Evolutionary conservation across 164 flowering plant genomes (phyloP).

Genomic region (Annona squamosa): DNA sequence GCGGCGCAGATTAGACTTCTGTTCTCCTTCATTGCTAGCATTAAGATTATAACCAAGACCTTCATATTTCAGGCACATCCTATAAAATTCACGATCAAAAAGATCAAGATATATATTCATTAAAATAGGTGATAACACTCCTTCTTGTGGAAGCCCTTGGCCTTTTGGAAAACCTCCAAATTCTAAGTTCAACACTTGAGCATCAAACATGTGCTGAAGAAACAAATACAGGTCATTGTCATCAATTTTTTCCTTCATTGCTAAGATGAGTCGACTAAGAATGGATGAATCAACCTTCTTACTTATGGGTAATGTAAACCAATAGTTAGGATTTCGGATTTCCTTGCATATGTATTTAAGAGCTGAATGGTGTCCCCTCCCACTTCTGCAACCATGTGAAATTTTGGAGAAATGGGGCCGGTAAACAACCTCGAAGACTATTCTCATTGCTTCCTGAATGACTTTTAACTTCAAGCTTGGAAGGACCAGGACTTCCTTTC

Average conservation of each 20-base stretch:
- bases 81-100: slow-evolving; percentile 62
- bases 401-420: slow-evolving; percentile 77
- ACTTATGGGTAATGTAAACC: slow-evolving; percentile 52
- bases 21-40: slow-evolving; percentile 18
- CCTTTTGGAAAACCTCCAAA: slow-evolving; percentile 93
- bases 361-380: slow-evolving; percentile 66
- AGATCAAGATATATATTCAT: slow-evolving; percentile 79
- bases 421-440: slow-evolving; percentile 75
- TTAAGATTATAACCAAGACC: slow-evolving; percentile 29
- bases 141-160: slow-evolving; percentile 97
- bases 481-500: slow-evolving; percentile 57
- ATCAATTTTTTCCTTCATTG: slow-evolving; percentile 64
- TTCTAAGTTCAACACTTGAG: slow-evolving; percentile 71
- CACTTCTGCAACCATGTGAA: slow-evolving; percentile 89
- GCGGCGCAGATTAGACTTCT: slow-evolving; percentile 47
- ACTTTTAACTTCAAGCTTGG: slow-evolving; percentile 66
- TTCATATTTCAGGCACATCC: slow-evolving; percentile 69
- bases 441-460: slow-evolving; percentile 77
- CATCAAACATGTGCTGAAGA: slow-evolving; percentile 52
- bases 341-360: slow-evolving; percentile 63
- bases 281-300: slow-evolving; percentile 48
- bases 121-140: slow-evolving; percentile 72
- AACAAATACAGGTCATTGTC: slow-evolving; percentile 44
- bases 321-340: slow-evolving; percentile 59
- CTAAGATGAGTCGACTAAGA: slow-evolving; percentile 44